Conservation (phyloP, 1,284 basidiomycete species). For the Naganishia sp. region DNA sequence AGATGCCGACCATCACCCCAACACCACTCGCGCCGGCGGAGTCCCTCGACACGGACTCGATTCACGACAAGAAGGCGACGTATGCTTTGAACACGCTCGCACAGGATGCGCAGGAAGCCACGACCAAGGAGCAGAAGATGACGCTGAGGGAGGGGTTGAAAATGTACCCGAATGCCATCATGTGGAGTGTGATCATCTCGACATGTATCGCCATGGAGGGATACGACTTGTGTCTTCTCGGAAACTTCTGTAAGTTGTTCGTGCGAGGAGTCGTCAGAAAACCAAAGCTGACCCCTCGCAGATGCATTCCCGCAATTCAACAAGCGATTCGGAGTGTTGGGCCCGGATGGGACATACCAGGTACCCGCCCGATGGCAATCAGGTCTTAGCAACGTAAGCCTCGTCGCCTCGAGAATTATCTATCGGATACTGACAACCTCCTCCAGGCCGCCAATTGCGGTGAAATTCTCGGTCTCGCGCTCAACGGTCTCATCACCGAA, state of each 20-base stretch:
- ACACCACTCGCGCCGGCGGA: conserved; percentile 1
- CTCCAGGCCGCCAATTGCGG: conserved; percentile 46
- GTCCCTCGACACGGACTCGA: conserved; percentile 6
- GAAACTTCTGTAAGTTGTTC: conserved; percentile 44
- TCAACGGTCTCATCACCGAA: conserved; percentile 54
- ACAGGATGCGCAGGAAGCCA: conserved; percentile 33
- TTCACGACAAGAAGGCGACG: conserved; percentile 2
- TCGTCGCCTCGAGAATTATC: neutral
- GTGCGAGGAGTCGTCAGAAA: neutral
- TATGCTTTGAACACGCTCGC: conserved; percentile 19
- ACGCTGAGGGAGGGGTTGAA: conserved; percentile 46
- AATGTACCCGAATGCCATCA: conserved; percentile 56
- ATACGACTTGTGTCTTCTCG: conserved; percentile 48
- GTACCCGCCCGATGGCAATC: conserved; percentile 57
- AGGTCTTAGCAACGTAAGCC: conserved; percentile 50
- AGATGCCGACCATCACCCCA: conserved; percentile 2
- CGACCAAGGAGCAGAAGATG: conserved; percentile 53
- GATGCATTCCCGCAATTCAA: conserved; percentile 52
- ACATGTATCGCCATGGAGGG: conserved; percentile 58
- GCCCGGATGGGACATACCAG: conserved; percentile 49
- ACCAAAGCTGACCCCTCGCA: conserved; percentile 20
- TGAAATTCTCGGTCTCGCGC: conserved; percentile 54
- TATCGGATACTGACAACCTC: neutral
- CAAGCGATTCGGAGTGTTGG: conserved; percentile 46
- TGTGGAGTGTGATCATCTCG: conserved; percentile 55